Conservation (phyloP, 441 rosid species). For the Erodium texanum region DNA sequence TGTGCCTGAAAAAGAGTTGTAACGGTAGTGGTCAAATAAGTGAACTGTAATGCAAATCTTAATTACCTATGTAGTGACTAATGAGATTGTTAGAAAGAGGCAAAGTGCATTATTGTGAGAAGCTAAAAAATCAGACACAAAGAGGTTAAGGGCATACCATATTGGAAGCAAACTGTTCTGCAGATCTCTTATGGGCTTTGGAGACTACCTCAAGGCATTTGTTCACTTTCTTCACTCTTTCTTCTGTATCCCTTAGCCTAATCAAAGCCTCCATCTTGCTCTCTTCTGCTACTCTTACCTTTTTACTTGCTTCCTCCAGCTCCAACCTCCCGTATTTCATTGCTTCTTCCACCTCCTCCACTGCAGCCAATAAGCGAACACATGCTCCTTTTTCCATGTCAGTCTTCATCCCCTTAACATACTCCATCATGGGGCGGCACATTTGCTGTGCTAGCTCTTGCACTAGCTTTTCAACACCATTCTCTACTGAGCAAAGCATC, state of each 20-base stretch:
- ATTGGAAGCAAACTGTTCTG: constrained; percentile 11
- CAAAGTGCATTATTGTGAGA: neutral
- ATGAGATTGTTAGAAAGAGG: neutral
- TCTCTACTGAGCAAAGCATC: constrained; percentile 40
- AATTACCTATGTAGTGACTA: neutral
- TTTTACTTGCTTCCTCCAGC: constrained; percentile 45
- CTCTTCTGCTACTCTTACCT: constrained; percentile 36
- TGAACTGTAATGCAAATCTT: neutral
- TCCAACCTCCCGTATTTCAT: constrained; percentile 32
- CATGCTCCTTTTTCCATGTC: constrained; percentile 42
- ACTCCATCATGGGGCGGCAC: constrained; percentile 52
- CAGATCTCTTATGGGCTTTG: constrained; percentile 19
- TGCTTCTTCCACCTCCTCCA: constrained; percentile 33
- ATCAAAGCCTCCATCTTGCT: constrained; percentile 31
- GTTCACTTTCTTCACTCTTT: constrained; percentile 31
- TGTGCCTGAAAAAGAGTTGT: neutral
- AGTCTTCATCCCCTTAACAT: constrained; percentile 36
- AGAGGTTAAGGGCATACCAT: constrained; percentile 27
- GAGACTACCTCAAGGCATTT: constrained; percentile 21
- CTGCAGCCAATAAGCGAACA: constrained; percentile 23
- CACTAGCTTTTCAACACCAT: constrained; percentile 38
- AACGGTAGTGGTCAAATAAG: neutral
- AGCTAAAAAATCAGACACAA: neutral
- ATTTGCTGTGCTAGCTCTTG: constrained; percentile 34
- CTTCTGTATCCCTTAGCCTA: constrained; percentile 37